Evolutionary conservation across 306 rosid species (phyloP), one percentile per base, ranked within the genome.

Genomic region (Castanea mollissima): DNA sequence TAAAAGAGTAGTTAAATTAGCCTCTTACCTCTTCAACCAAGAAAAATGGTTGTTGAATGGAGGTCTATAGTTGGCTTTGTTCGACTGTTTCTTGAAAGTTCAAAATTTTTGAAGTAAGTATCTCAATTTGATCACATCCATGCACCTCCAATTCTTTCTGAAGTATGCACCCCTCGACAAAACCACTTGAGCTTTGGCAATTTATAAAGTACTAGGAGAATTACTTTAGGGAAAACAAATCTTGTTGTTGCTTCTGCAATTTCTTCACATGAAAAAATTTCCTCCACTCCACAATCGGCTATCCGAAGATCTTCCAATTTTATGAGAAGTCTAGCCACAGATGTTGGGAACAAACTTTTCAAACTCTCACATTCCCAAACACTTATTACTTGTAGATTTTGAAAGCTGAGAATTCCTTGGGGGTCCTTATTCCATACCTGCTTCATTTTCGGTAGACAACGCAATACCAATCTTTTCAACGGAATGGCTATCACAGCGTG

Each of bases 301-400:
- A 32, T 4, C 5, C 6, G 1, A 32, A 32, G 35, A 4, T 32
- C 35, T 5, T 32, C 35, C 35, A 32, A 32, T 32, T 32, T 5
- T 6, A 32, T 32, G 1, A 32, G 35, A 32, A 1, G 0, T 32
- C 35, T 4, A 32, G 6, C 35, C 35, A 32, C 35, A 32, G 1
- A 32, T 32, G 35, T 5, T 32, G 35, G 35, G 35, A 83, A 83
- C 14, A 83, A 1, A 75, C 59, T 31, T 76, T 76, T 0, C 19
- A 83, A 57, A 16, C 14, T 44, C 0, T 18, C 0, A 72, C 87
- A 84, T 0, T 4, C 6, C 0, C 0, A 4, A 65, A 76, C 63
- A 32, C 35, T 32, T 32, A 32, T 32, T 5, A 0, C 0, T 35
- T 35, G 41, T 35, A 35, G 41, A 35, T 35, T 35, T 35, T 0